Conservation (phyloP, 192 early-diverging fungal genomes). For the Coemansia sp. region DNA sequence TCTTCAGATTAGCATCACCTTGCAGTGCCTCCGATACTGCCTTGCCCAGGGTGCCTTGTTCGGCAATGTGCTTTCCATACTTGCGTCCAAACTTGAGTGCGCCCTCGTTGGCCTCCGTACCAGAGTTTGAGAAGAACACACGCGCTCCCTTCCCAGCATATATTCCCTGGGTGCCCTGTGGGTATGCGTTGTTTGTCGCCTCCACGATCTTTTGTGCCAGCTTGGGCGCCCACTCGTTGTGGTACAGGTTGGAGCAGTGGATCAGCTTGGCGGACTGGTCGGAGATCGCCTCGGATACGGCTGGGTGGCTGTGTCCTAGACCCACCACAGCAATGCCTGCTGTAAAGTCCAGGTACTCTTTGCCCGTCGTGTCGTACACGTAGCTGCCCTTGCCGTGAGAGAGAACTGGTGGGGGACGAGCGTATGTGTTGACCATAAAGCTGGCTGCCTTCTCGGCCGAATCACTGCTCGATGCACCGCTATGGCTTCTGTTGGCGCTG, state of each 20-base stretch:
- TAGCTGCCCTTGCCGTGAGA: slow-evolving; percentile 78
- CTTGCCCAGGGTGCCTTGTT: slow-evolving; percentile 29
- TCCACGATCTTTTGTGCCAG: slow-evolving; percentile 75
- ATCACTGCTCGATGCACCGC: slow-evolving; percentile 7
- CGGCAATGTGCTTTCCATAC: slow-evolving; percentile 58
- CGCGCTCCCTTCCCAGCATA: slow-evolving; percentile 53
- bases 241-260: slow-evolving; percentile 90
- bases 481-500: slow-evolving; percentile 1
- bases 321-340: slow-evolving; percentile 95
- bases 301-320: slow-evolving; percentile 81
- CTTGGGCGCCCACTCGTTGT: slow-evolving; percentile 80
- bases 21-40: slow-evolving; percentile 47
- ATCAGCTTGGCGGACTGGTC: slow-evolving; percentile 83
- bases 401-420: slow-evolving; percentile 67
- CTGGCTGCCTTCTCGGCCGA: slow-evolving; percentile 33
- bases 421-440: slow-evolving; percentile 69
- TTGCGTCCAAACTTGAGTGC: slow-evolving; percentile 96
- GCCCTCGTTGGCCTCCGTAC: slow-evolving; percentile 98
- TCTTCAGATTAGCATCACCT: slow-evolving; percentile 56
- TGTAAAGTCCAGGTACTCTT: slow-evolving; percentile 85
- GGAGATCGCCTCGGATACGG: slow-evolving; percentile 63
- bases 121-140: slow-evolving; percentile 95
- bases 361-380: slow-evolving; percentile 72
- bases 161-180: slow-evolving; percentile 47
- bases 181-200: slow-evolving; percentile 49